Conservation (phyloP, 2,329 filamentous ascomycete species). For the Fusarium miscanthi region DNA sequence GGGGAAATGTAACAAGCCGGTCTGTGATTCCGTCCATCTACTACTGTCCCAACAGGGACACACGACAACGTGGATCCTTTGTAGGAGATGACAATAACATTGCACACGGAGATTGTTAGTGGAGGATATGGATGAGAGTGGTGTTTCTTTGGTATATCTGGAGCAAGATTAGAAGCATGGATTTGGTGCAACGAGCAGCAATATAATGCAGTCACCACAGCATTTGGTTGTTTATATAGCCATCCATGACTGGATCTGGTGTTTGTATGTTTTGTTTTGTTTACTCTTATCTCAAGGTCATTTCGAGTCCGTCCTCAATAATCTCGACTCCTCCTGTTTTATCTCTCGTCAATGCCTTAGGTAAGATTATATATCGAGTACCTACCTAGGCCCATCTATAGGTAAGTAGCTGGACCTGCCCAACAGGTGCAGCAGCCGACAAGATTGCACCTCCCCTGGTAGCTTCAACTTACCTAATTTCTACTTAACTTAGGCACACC, state of each 20-base stretch:
- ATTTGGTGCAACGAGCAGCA: background rate
- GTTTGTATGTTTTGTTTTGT: background rate
- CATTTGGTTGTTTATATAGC: slow-evolving; percentile 1
- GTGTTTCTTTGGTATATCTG: background rate
- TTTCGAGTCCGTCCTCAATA: background rate
- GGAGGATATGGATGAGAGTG: background rate
- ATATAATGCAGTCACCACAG: background rate
- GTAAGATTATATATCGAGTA: background rate
- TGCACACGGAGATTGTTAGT: background rate
- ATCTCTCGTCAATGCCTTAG: background rate
- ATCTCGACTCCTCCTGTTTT: background rate
- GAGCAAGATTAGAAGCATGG: background rate
- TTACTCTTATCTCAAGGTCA: background rate
- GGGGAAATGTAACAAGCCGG: slow-evolving; percentile 33
- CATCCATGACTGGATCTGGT: background rate
- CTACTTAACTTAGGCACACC: background rate
- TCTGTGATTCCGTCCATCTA: slow-evolving; percentile 23
- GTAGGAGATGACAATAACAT: background rate
- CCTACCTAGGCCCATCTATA: background rate
- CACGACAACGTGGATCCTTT: slow-evolving; percentile 16
- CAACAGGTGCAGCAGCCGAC: background rate
- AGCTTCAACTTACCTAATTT: background rate
- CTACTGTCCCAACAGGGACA: background rate
- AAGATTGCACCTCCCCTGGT: background rate
- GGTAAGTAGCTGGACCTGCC: background rate